These are phyloP conservation scores for Fusarium sp. DNA, from an alignment of 2,329 filamentous ascomycete species.

Conservation along the genomic window DNA sequence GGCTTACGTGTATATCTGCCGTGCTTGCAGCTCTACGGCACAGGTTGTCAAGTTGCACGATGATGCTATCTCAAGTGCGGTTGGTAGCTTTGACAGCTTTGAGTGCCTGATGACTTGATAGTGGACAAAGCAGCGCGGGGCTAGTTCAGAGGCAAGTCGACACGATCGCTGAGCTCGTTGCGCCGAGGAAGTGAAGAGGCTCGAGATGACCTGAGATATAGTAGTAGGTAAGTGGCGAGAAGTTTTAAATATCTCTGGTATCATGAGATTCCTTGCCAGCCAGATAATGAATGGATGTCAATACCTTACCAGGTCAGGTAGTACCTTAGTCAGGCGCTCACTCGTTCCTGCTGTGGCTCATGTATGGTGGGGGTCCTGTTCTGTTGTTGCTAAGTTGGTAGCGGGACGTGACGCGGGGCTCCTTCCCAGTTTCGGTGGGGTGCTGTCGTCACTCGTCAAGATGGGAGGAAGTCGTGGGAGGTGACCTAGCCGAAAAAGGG, in stretches of 20 bases:
- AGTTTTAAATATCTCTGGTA: background rate
- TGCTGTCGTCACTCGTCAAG: slow-evolving; percentile 29
- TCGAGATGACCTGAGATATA: background rate
- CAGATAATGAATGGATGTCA: background rate
- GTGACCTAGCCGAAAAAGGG: slow-evolving; percentile 14
- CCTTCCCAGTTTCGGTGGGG: slow-evolving; percentile 23
- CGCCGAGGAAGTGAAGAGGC: background rate
- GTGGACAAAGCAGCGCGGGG: slow-evolving; percentile 4
- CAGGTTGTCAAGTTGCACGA: background rate
- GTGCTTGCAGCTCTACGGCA: background rate
- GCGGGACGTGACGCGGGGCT: slow-evolving; percentile 29
- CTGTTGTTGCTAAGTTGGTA: slow-evolving; percentile 17
- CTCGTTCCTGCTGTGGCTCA: slow-evolving; percentile 9
- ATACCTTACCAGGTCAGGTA: background rate
- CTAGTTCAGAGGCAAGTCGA: background rate
- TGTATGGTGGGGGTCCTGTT: slow-evolving; percentile 21
- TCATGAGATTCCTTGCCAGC: background rate
- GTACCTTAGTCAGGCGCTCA: slow-evolving; percentile 21
- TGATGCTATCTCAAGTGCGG: slow-evolving; percentile 31
- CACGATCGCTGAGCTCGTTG: background rate
- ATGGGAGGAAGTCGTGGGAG: background rate
- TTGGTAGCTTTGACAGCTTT: slow-evolving; percentile 9
- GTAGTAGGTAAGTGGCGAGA: background rate
- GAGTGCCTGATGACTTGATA: slow-evolving; percentile 13
- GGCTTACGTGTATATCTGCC: no score